Base-by-base conservation (phyloP, 2,329 filamentous ascomycete genomes). In the Lasiodiplodia sp. region DNA sequence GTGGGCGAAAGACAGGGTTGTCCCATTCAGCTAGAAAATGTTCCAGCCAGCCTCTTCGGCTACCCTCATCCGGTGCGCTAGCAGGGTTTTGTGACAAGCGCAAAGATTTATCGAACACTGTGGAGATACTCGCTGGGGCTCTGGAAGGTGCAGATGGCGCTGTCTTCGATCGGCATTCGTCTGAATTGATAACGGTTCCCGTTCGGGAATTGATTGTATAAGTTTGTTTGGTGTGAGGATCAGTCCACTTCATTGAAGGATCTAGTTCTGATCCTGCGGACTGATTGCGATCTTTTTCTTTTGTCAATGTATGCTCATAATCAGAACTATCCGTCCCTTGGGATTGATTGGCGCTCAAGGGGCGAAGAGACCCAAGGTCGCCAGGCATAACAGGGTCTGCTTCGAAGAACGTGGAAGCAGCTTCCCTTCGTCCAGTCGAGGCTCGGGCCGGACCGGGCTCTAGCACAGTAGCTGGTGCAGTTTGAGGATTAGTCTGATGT, bases 1-100 rank as follows among this genome's bases (percentile, higher is more conserved):
- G 77, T 2, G 77, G 77, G n/a, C 85, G 80, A 76, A 96, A 97
- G 0, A 92, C 82, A 0, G 93, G 92, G 69, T 94, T 97, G 10
- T 91, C 79, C 92, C 93, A 97, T 10, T 82, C 83, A 44, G 84
- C 77, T 1, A 93, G 78, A 7, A 95, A 73, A 7, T 84, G 80
- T 10, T 84, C 82, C 2, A 94, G 79, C 91, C 91, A 93, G 11
- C 60, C 60, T 10, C 57, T 40, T 7, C 69, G 68, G 5, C 65
- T 55, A 31, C 2, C 53, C 25, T 53, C 71, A 40, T 64, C 44
- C 21, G 70, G 49, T 11, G 52, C 56, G 16, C n/a, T 47, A 25
- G 64, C 73, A 51, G 38, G 23, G 12, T 25, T 64, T 8, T 69
- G 70, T 34, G 74, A 67, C 2, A 83, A 71, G 47, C 80, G 79